Conservation (phyloP, 768 basidiomycete species). For the Leucocoprinus sp. region DNA sequence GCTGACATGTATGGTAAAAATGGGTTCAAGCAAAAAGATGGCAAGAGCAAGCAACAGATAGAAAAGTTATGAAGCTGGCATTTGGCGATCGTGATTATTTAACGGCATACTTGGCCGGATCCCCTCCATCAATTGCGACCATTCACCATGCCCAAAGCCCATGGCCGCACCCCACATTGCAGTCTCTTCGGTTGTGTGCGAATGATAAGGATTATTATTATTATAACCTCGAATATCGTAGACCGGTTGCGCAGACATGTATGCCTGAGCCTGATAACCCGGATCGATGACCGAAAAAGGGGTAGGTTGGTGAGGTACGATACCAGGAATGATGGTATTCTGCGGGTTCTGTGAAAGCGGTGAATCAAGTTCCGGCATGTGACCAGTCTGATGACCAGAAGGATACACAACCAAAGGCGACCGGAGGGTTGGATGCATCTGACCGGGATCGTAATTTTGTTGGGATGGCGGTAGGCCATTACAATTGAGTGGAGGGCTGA, state of each 20-base stretch:
- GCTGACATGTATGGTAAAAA: slow-evolving; percentile 1
- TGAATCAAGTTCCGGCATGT: slow-evolving; percentile 17
- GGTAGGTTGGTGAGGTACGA: slow-evolving; percentile 17
- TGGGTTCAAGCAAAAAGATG: slow-evolving; percentile 10
- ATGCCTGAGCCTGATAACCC: slow-evolving; percentile 14
- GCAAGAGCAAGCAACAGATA: slow-evolving; percentile 2
- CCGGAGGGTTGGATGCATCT: slow-evolving; percentile 21
- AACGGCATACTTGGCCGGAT: slow-evolving; percentile 39
- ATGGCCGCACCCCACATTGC: slow-evolving; percentile 70
- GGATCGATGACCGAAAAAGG: slow-evolving; percentile 13
- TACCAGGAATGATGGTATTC: slow-evolving; percentile 12
- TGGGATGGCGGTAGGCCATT: slow-evolving; percentile 25
- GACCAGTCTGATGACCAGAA: slow-evolving; percentile 15
- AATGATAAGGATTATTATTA: slow-evolving; percentile 33
- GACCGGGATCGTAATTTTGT: slow-evolving; percentile 29
- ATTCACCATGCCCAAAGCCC: slow-evolving; percentile 71
- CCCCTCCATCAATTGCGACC: slow-evolving; percentile 56
- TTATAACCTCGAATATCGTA: slow-evolving; percentile 34
- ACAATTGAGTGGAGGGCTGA: slow-evolving; percentile 44
- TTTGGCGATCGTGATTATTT: slow-evolving; percentile 22
- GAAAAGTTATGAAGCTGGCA: slow-evolving; percentile 25
- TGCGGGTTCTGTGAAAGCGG: slow-evolving; percentile 21
- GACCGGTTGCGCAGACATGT: slow-evolving; percentile 19
- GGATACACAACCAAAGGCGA: slow-evolving; percentile 16
- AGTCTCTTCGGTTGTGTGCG: slow-evolving; percentile 51